Conservation (phyloP, 768 basidiomycete species). For the Coprinopsis marcescibilis region DNA sequence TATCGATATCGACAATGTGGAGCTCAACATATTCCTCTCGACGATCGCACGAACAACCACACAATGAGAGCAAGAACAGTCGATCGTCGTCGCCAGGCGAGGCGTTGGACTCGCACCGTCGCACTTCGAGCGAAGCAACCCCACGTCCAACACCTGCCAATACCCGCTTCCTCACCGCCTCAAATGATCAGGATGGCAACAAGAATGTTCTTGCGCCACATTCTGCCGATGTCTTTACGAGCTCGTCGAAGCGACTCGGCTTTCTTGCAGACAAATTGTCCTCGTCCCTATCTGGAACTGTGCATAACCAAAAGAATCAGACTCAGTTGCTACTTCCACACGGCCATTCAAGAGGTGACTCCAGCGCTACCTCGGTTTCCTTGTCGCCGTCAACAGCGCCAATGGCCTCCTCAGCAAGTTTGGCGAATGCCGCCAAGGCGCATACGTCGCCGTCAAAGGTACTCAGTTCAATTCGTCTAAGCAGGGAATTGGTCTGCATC, state of each 20-base stretch:
- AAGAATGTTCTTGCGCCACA: conserved; percentile 21
- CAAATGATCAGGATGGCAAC: conserved; percentile 27
- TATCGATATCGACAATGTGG: conserved; percentile 19
- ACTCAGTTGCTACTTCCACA: conserved; percentile 29
- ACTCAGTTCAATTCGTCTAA: neutral
- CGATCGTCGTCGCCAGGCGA: conserved; percentile 31
- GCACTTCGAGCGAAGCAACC: conserved; percentile 46
- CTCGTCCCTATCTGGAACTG: conserved; percentile 30
- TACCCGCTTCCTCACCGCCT: conserved; percentile 26
- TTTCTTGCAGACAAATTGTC: conserved; percentile 40
- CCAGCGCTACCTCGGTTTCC: conserved; percentile 19
- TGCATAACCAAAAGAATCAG: conserved; percentile 25
- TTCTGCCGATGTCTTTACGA: conserved; percentile 22
- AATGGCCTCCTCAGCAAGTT: conserved; percentile 32
- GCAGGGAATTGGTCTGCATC: conserved; percentile 8
- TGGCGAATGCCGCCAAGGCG: conserved; percentile 28
- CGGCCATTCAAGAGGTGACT: conserved; percentile 33
- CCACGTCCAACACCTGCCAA: conserved; percentile 41
- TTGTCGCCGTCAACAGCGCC: conserved; percentile 18
- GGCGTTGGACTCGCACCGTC: conserved; percentile 27
- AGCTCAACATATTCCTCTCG: conserved; percentile 28
- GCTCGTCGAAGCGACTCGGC: conserved; percentile 33
- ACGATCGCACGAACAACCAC: conserved; percentile 35
- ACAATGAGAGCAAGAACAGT: conserved; percentile 23
- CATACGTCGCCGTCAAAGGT: conserved; percentile 53